phyloP scores from a whole-genome alignment of 1,139 yeast species.

The Casaregolazyma suthepensis region DNA sequence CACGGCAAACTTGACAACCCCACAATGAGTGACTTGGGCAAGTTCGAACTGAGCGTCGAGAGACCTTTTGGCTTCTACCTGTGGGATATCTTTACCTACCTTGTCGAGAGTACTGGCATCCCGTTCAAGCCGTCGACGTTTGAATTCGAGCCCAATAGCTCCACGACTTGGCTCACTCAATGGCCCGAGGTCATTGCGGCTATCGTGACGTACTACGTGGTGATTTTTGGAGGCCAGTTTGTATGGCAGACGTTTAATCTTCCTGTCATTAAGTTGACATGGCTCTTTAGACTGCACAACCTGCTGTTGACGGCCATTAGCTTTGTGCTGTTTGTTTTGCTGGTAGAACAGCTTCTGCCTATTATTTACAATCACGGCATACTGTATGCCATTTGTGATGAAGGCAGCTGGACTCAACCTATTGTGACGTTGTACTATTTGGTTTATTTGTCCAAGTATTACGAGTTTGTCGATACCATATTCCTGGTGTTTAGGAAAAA shows the following conservation, averaged over 20 bases:
- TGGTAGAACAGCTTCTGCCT: slow-evolving; percentile 82
- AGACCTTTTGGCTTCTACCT: slow-evolving; percentile 85
- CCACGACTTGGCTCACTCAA: slow-evolving; percentile 33
- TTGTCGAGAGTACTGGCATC: slow-evolving; percentile 38
- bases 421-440: slow-evolving; percentile 68
- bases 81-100: slow-evolving; percentile 77
- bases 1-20: not conserved
- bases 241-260: slow-evolving; percentile 46
- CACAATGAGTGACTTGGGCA: slow-evolving; percentile 7
- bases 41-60: slow-evolving; percentile 53
- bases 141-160: slow-evolving; percentile 47
- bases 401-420: slow-evolving; percentile 77
- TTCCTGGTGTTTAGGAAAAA: slow-evolving; percentile 89
- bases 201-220: slow-evolving; percentile 62
- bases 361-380: slow-evolving; percentile 72
- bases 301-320: slow-evolving; percentile 67
- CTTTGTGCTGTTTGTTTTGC: slow-evolving; percentile 55
- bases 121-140: slow-evolving; percentile 55
- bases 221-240: slow-evolving; percentile 79
- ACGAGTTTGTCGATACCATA: slow-evolving; percentile 87
- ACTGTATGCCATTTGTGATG: slow-evolving; percentile 77
- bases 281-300: slow-evolving; percentile 77
- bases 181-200: slow-evolving; percentile 57
- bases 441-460: slow-evolving; percentile 39
- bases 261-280: slow-evolving; percentile 66